These are phyloP conservation scores for Marasmius sp. DNA, from an alignment of 1,284 basidiomycete species.

Conservation along the genomic window DNA sequence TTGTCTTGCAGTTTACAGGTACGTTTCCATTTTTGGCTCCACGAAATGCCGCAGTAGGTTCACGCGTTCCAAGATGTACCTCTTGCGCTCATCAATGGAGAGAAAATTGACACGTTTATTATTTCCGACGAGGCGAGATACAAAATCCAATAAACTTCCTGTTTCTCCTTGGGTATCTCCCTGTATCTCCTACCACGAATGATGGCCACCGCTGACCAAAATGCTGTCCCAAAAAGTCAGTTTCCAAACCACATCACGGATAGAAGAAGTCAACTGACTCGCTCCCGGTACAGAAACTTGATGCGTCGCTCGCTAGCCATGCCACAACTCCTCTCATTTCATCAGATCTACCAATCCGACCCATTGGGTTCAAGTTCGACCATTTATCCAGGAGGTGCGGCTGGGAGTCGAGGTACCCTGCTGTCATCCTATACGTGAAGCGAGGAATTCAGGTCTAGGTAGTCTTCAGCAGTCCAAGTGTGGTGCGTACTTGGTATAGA, in stretches of 20 bases:
- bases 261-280: constrained; percentile 49
- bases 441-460: background rate
- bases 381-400: constrained; percentile 71
- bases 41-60: background rate
- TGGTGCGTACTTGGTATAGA: constrained; percentile 63
- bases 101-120: constrained; percentile 43
- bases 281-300: constrained; percentile 75
- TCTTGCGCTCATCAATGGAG: constrained; percentile 62
- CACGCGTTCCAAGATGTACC: constrained; percentile 42
- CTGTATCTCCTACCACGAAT: constrained; percentile 68
- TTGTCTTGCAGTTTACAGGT: background rate
- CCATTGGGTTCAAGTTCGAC: constrained; percentile 76
- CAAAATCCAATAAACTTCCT: background rate
- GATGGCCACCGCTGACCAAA: constrained; percentile 69
- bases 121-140: background rate
- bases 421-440: constrained; percentile 62
- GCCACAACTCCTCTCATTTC: constrained; percentile 77
- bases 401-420: constrained; percentile 69
- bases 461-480: background rate
- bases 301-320: constrained; percentile 81
- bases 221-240: constrained; percentile 42
- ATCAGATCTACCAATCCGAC: constrained; percentile 72
- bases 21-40: background rate
- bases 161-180: background rate
- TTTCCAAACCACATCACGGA: constrained; percentile 5